Base-by-base conservation (phyloP, 108 stramenopile genomes). In the Nitzschia palea region DNA sequence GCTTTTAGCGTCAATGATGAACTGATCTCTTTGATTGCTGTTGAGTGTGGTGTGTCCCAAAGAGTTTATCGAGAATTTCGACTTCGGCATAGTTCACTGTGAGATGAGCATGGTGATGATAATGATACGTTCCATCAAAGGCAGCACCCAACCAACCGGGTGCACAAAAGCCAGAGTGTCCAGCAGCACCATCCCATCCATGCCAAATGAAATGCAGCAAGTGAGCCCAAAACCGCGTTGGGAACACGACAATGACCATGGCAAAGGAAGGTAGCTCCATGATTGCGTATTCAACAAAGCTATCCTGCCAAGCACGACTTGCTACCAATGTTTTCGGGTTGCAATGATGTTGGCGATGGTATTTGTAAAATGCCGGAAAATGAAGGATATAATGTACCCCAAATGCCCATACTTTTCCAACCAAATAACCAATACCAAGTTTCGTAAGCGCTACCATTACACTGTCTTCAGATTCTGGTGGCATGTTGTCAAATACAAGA, bases 201-300 rank as follows among this genome's bases (percentile, higher is more conserved):
- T 75, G 74, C 18, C 40, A 63, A 40, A 53, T 34, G 44, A 75
- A 75, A 31, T 69, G 74, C 2, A 68, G 20, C 60, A 75, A 25
- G 23, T 69, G 68, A 9, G 45, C 42, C 30, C 25, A 32, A 4
- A 62, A 63, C 9, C 53, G 60, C 10, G 74, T 75, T 10, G 74
- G 74, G 20, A 75, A 75, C 0, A 75, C 56, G 15, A 69, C 17
- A 0, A 75, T 23, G 5, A 50, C 34, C 58, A 75, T 51, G 6
- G 51, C 74, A 55, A 75, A 75, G 4, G 74, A 75, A 2, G 74
- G 74, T 2, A 75, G 31, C 31, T 75, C 74, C 74, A 75, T 75
- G 20, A 75, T 32, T 22, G 51, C 31, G 27, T 75, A 75, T 63
- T 75, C 74, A 10, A 53, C 62, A 25, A 56, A 70, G 14, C 36